Base-by-base conservation (phyloP, 805 yeast species). In the Candida namnaoensis region DNA sequence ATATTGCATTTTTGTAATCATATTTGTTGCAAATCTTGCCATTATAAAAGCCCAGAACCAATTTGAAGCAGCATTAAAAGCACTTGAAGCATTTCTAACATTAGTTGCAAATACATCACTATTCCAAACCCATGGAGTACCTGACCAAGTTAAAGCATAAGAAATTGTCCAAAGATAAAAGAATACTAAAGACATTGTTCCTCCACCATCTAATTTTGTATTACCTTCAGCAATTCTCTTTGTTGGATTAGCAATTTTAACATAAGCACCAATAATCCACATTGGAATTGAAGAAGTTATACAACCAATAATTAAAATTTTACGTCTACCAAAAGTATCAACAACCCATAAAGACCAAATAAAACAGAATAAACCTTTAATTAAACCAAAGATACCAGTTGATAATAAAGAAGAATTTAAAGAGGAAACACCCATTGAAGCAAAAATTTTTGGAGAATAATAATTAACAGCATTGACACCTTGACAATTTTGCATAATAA, bases 401-500 rank as follows among this genome's bases (percentile, higher is more conserved):
- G 79, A 71, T 32, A 71, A 64, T 30, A 74, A 59, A 5, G 66
- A 65, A 0, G 76, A 65, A 40, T 63, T 60, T 5, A 68, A 50
- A 2, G 74, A 71, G 34, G 58, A 57, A 11, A 74, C 64, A 12
- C 80, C 80, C 37, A 74, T 60, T 5, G 74, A 64, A 46, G 66
- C 56, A 53, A 74, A 72, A 36, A 75, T 62, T 3, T 70, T 63
- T n/a, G 75, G 75, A 11, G 78, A 71, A 52, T 74, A 75, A 52
- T 75, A 75, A 36, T 67, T 71, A 44, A 73, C 61, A 33, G 77
- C 75, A 47, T 71, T 66, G 51, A 74, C 67, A 37, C 78, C 78
- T 43, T 65, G 66, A 36, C 71, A 63, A 45, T 70, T 69, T 45
- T 70, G 75, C 57, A 71, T 54, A 38, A 64, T 51, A 44, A 68